A percentile compares a stretch with the other conserved stretches of the same genome.
Evolutionary conservation across 257 asterid species (phyloP).

Genomic region (Fraxinus americana): DNA sequence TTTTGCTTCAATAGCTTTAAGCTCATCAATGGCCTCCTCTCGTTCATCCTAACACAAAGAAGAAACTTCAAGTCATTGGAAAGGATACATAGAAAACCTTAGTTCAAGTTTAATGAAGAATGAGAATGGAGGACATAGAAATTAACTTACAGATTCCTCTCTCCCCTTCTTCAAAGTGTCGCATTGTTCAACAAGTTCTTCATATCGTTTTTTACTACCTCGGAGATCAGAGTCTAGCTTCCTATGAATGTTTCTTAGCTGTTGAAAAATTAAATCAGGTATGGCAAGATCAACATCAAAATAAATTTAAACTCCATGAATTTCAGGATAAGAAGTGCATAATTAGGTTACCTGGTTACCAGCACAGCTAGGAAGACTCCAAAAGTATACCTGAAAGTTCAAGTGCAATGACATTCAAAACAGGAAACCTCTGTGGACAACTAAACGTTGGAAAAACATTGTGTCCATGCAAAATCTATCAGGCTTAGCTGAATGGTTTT

Average conservation of each 20-base stretch:
- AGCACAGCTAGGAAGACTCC: slow-evolving; percentile 99
- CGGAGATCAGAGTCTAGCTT: slow-evolving; percentile 81
- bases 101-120: slow-evolving; percentile 4
- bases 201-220: slow-evolving; percentile 56
- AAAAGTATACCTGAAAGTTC: slow-evolving; percentile 79
- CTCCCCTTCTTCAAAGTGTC: slow-evolving; percentile 81
- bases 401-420: slow-evolving; percentile 16
- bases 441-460: slow-evolving; percentile 12
- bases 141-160: slow-evolving; percentile 74
- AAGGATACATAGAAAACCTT: slow-evolving; percentile 21
- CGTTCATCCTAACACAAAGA: slow-evolving; percentile 71
- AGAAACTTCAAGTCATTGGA: slow-evolving; percentile 18
- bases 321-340: slow-evolving; percentile 16
- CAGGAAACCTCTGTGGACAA: slow-evolving; percentile 15
- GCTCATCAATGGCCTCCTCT: slow-evolving; percentile 76
- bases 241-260: slow-evolving; percentile 73
- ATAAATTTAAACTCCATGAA: neutral
- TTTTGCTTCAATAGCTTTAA: slow-evolving; percentile 70
- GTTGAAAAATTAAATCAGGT: slow-evolving; percentile 31
- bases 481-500: slow-evolving; percentile 3
- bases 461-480: slow-evolving; percentile 7
- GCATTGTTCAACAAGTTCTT: slow-evolving; percentile 74
- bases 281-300: slow-evolving; percentile 17
- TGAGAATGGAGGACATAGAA: neutral
- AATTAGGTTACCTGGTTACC: slow-evolving; percentile 80